Base-by-base conservation (phyloP, 345 rosid genomes). In the Eucalyptus cloeziana region DNA sequence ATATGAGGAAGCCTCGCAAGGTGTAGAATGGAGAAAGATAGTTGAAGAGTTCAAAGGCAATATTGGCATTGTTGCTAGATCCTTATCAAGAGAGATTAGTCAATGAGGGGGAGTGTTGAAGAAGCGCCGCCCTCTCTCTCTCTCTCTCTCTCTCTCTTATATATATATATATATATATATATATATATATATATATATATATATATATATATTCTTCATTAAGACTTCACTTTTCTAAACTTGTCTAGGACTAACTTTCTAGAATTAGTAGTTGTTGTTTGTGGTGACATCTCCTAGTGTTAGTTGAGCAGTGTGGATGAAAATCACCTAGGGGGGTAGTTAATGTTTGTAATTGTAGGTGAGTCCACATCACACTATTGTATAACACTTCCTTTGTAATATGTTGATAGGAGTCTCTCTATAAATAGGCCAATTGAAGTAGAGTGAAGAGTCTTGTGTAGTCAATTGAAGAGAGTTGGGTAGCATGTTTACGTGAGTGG, bases 21-120 rank as follows among this genome's bases (percentile, higher is more conserved):
- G 3, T 5, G 0, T 10, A 33, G 0, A 43, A 19, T 49, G 54
- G 5, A 49, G 13, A 10, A 54, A 52, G 15, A 45, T 30, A 30
- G 21, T 2, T 10, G 14, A 49, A 43, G 37, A 1, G 62, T 56
- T 56, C 12, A 9, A 22, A 49, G 9, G 30, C 10, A 14, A 51
- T 86, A 1, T 14, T 25, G 31, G 87, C 87, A 19, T 25, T 49
- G 7, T 9, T 22, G 6, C 27, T 8, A 56, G 11, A 56, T 21
- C 12, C 11, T 9, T 4, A 22, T 56, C 1, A 9, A 56, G 27
- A 56, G 12, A 56, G 62, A 56, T 21, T 56, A 52, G 13, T 56
- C 27, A 56, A 2, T 9, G 12, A 56, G 27, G 62, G 60, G 5
- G 27, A 56, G 62, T 22, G 10, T 52, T 52, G 56, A 52, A 52